Percentiles rank a stretch among this genome's conserved stretches.
Evolutionary conservation across 1,139 yeast species (phyloP).

Genomic region (Komagataea norvegica): DNA sequence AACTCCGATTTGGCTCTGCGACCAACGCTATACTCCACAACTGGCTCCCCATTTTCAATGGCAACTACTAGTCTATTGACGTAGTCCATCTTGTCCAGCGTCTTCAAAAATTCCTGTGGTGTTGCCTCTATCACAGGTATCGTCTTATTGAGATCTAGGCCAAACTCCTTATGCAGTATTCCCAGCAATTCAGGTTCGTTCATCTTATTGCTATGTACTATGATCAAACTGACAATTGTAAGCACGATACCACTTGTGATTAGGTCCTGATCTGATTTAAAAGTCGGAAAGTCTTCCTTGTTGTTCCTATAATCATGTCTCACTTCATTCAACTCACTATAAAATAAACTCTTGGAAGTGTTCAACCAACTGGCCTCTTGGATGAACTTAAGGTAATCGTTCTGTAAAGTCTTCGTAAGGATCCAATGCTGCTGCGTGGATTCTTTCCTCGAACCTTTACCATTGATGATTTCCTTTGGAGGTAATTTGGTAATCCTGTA

Average conservation of each 20-base stretch:
- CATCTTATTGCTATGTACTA: slow-evolving; percentile 32
- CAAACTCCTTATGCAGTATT: slow-evolving; percentile 27
- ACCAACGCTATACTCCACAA: slow-evolving; percentile 34
- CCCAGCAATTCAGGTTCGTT: slow-evolving; percentile 31
- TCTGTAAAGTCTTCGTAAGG: slow-evolving; percentile 14
- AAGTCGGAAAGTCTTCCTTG: slow-evolving; percentile 16
- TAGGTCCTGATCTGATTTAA: slow-evolving; percentile 21
- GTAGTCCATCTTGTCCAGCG: slow-evolving; percentile 31
- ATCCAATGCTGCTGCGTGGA: slow-evolving; percentile 17
- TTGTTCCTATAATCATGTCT: slow-evolving; percentile 22
- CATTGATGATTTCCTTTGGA: slow-evolving; percentile 12
- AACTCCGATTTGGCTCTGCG: slow-evolving; percentile 34
- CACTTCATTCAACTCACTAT: slow-evolving; percentile 21
- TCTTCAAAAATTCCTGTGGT: slow-evolving; percentile 27
- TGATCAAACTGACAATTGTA: slow-evolving; percentile 29
- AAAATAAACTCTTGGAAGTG: slow-evolving; percentile 13
- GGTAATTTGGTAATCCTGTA: slow-evolving; percentile 13
- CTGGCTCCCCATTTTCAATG: slow-evolving; percentile 27
- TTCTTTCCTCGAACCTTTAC: slow-evolving; percentile 10
- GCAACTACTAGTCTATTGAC: slow-evolving; percentile 18
- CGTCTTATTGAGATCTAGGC: slow-evolving; percentile 11
- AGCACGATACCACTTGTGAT: slow-evolving; percentile 30
- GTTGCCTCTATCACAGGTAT: slow-evolving; percentile 17
- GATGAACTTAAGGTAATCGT: slow-evolving; percentile 14
- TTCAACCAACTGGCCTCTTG: slow-evolving; percentile 19